Percentiles rank a stretch among this genome's conserved stretches.
These are phyloP conservation scores for Stephania yunnanensis DNA, from an alignment of 164 flowering plant genomes.

Conservation along the genomic window DNA sequence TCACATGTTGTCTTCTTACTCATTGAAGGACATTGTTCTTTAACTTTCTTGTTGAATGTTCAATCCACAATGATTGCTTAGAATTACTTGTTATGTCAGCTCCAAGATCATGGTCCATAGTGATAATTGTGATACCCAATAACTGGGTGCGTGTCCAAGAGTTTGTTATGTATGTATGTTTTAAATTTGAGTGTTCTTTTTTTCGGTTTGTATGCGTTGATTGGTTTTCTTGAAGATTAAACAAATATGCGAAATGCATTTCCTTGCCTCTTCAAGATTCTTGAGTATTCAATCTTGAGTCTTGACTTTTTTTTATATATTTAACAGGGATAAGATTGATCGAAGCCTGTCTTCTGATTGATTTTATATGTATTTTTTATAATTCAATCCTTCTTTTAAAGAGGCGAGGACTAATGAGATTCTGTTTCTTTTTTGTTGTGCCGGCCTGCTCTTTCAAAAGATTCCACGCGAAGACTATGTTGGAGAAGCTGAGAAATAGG, in stretches of 20 bases:
- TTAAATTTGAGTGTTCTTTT: neutral
- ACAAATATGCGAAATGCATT: too few relatives aligned
- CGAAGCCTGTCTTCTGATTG: neutral
- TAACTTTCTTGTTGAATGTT: neutral
- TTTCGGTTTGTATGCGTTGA: neutral
- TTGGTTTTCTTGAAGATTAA: neutral
- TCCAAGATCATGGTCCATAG: neutral
- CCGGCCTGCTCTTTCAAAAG: constrained; percentile 21
- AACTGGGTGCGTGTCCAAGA: neutral
- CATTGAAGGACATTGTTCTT: neutral
- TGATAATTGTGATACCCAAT: neutral
- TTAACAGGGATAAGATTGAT: neutral
- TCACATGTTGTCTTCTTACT: neutral
- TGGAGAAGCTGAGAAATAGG: constrained; percentile 48
- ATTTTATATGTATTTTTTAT: neutral
- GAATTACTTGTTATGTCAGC: neutral
- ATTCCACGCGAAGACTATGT: constrained; percentile 61
- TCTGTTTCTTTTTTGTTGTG: neutral
- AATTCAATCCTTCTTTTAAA: neutral
- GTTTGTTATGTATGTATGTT: neutral
- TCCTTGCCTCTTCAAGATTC: neutral
- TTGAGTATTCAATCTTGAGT: neutral
- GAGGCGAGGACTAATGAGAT: neutral
- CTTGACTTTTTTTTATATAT: neutral
- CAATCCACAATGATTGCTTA: neutral